These are phyloP conservation scores for Penicillium brevicompactum DNA, from an alignment of 2,329 filamentous ascomycete species.

Conservation along the genomic window DNA sequence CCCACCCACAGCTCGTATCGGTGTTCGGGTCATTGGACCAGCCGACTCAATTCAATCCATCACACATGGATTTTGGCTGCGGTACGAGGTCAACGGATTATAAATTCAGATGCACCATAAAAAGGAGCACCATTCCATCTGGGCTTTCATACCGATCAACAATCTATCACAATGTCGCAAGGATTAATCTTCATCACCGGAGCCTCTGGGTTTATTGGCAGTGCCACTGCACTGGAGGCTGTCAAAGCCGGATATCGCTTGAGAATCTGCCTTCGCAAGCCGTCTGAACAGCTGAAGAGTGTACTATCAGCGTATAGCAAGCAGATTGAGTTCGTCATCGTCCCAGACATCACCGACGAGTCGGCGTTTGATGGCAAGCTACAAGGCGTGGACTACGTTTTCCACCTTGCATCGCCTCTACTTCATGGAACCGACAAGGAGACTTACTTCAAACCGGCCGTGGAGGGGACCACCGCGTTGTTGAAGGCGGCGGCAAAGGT, in stretches of 20 bases:
- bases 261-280: conserved; percentile 22
- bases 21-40: not conserved
- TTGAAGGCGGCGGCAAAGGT: conserved; percentile 21
- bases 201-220: conserved; percentile 29
- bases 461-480: conserved; percentile 21
- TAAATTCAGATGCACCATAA: not conserved
- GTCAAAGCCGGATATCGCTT: conserved; percentile 25
- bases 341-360: conserved; percentile 23
- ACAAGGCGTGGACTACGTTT: conserved; percentile 24
- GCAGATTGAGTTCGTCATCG: conserved; percentile 20
- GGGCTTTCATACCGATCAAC: not conserved
- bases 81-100: not conserved
- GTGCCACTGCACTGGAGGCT: conserved; percentile 19
- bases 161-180: conserved; percentile 22
- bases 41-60: not conserved
- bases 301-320: conserved; percentile 15
- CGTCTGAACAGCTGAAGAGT: conserved; percentile 12
- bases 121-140: not conserved
- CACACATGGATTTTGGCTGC: not conserved
- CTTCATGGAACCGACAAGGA: conserved; percentile 18
- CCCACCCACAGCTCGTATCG: not conserved
- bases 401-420: conserved; percentile 31
- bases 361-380: conserved; percentile 17
- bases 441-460: conserved; percentile 23
- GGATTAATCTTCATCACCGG: conserved; percentile 30